Base-by-base conservation (phyloP, 1,284 basidiomycete genomes). In the Crucibulum cyathiforme region DNA sequence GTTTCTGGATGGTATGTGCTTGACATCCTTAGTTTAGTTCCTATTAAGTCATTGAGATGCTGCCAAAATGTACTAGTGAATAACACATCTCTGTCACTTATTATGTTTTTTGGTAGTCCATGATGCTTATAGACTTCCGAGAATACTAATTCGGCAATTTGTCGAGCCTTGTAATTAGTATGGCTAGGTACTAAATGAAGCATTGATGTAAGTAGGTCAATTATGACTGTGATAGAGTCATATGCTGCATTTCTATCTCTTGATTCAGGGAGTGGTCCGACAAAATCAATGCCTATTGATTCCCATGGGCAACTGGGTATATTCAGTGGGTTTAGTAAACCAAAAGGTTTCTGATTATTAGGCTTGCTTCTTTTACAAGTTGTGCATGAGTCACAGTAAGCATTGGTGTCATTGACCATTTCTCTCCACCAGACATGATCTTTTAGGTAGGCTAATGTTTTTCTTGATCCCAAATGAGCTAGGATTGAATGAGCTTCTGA, bases 201-300 rank as follows among this genome's bases (percentile, higher is more conserved):
- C 69, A 80, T 77, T 2, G 64, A 63, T 1, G 76, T 75, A 0
- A 81, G 59, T 2, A 70, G 67, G 61, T 79, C 74, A 5, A 81
- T 77, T 0, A 82, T 60, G 0, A 80, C 74, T 0, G 69, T 63
- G 0, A 82, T 71, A 53, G 65, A 67, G 58, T 82, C 73, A 53
- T 67, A 81, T 0, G 65, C 61, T 0, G 72, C 67, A 50, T 78
- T 59, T 12, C 70, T 47, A 38, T 71, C 69, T 19, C 62, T 59
- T 0, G 74, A 76, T 5, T 60, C 37, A 0, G 75, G 80, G 1
- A 83, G 60, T 0, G 76, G 77, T 4, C 80, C 78, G 0, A 82
- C 72, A 54, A 82, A 80, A 50, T 83, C 80, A 7, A 83, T 72
- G 0, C 75, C 74, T 1, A 82, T 72, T 2, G 65, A 47, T 34